phyloP scores from a whole-genome alignment of 75 land plant genomes.

The Pseudotsuga menziesii region DNA sequence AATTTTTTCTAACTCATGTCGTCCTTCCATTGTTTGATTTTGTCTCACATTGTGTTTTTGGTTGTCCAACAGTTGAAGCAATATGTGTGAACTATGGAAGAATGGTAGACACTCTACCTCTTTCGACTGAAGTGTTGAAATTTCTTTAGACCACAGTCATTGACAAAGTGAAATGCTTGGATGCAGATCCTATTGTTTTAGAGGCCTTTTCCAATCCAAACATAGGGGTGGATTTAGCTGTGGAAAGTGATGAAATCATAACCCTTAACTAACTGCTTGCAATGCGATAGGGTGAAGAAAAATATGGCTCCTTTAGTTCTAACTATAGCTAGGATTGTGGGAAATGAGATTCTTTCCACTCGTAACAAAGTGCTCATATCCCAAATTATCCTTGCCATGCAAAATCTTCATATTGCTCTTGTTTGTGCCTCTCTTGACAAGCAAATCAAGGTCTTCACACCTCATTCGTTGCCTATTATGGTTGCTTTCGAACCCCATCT shows the following conservation, averaged over 20 bases:
- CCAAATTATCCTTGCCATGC: slow-evolving; percentile 44
- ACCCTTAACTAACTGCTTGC: slow-evolving; percentile 19
- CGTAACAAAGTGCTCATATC: slow-evolving; percentile 23
- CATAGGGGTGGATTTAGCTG: slow-evolving; percentile 46
- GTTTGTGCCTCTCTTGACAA: slow-evolving; percentile 9
- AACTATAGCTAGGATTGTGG: slow-evolving; percentile 36
- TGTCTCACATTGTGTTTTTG: neutral
- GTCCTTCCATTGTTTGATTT: no score
- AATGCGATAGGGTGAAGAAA: slow-evolving; percentile 41
- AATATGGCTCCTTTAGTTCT: slow-evolving; percentile 45
- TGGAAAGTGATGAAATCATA: slow-evolving; percentile 50
- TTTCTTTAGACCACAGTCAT: slow-evolving; percentile 61
- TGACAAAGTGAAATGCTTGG: slow-evolving; percentile 65
- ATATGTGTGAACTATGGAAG: slow-evolving; percentile 86
- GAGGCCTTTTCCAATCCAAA: slow-evolving; percentile 56
- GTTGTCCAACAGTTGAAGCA: slow-evolving; percentile 5
- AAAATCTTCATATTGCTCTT: slow-evolving; percentile 36
- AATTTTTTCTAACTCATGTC: no score
- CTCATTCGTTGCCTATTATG: slow-evolving; percentile 65
- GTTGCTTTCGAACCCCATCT: slow-evolving; percentile 60
- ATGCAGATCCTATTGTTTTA: slow-evolving; percentile 51
- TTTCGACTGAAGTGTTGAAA: slow-evolving; percentile 36
- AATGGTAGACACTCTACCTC: slow-evolving; percentile 57
- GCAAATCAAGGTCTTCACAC: slow-evolving; percentile 45
- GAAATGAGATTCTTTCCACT: slow-evolving; percentile 57